Conservation (phyloP, 75 land plant genomes). For the Picea sitchensis region DNA sequence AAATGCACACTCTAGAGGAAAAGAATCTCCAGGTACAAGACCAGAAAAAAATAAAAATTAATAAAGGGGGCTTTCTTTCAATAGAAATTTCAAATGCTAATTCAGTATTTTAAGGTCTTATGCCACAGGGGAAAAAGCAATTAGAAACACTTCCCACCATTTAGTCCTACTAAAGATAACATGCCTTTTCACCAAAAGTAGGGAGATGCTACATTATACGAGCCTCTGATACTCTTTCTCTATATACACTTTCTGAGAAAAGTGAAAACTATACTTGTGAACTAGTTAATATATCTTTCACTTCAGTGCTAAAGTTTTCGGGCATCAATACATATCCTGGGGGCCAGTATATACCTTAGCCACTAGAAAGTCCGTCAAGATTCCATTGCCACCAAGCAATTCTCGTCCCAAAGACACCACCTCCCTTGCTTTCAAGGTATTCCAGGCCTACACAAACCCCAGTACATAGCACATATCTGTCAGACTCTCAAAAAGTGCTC, state of each 20-base stretch:
- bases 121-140: neutral
- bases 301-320: slow-evolving; percentile 69
- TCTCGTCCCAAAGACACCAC: slow-evolving; percentile 86
- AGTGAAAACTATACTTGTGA: slow-evolving; percentile 54
- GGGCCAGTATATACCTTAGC: slow-evolving; percentile 65
- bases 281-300: slow-evolving; percentile 87
- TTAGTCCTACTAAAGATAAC: neutral
- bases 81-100: too few species aligned
- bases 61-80: too few species aligned
- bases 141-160: neutral
- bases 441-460: slow-evolving; percentile 65
- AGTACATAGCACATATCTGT: neutral
- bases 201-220: neutral
- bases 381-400: slow-evolving; percentile 94
- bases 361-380: slow-evolving; percentile 87
- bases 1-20: neutral
- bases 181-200: neutral
- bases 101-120: too few species aligned
- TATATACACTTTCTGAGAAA: slow-evolving; percentile 59
- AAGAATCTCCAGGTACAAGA: neutral
- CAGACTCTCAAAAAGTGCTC: neutral
- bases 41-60: neutral
- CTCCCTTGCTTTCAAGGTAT: slow-evolving; percentile 73
- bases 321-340: slow-evolving; percentile 27
- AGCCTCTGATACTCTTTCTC: neutral